These are phyloP conservation scores for Hyaloscypha bicolor DNA, from an alignment of 495 filamentous ascomycete genomes.

Conservation along the genomic window DNA sequence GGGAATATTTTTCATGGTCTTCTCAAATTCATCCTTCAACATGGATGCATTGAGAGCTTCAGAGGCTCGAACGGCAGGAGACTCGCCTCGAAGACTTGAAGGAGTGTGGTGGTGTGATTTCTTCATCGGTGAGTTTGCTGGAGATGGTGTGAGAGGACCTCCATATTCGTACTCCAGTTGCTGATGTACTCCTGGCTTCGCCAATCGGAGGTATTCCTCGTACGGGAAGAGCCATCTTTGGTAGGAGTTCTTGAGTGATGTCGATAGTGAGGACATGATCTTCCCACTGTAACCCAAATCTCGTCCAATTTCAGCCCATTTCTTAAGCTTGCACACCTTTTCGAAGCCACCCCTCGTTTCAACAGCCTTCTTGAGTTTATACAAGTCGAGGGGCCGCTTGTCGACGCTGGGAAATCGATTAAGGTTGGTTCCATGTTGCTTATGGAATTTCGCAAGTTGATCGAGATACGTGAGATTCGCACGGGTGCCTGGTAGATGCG, in stretches of 20 bases:
- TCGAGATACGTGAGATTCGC: conserved; percentile 97
- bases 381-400: conserved; percentile 95
- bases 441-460: conserved; percentile 94
- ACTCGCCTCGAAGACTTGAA: conserved; percentile 63
- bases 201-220: conserved; percentile 89
- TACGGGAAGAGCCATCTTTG: conserved; percentile 95
- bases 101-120: conserved; percentile 71
- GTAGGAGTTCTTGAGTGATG: conserved; percentile 97
- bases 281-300: conserved; percentile 98
- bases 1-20: conserved; percentile 50
- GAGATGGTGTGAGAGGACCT: conserved; percentile 91
- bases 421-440: conserved; percentile 90
- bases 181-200: conserved; percentile 96
- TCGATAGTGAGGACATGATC: conserved; percentile 99
- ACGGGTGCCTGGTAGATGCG: conserved; percentile 63
- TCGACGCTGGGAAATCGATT: conserved; percentile 95
- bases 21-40: conserved; percentile 57
- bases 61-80: conserved; percentile 71
- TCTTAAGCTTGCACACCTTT: conserved; percentile 93
- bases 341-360: conserved; percentile 93
- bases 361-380: conserved; percentile 95
- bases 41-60: conserved; percentile 68
- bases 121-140: conserved; percentile 83
- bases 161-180: conserved; percentile 92
- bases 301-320: conserved; percentile 98